Base-by-base conservation (phyloP, 495 filamentous ascomycete species). In the Hypoxylon rickii region DNA sequence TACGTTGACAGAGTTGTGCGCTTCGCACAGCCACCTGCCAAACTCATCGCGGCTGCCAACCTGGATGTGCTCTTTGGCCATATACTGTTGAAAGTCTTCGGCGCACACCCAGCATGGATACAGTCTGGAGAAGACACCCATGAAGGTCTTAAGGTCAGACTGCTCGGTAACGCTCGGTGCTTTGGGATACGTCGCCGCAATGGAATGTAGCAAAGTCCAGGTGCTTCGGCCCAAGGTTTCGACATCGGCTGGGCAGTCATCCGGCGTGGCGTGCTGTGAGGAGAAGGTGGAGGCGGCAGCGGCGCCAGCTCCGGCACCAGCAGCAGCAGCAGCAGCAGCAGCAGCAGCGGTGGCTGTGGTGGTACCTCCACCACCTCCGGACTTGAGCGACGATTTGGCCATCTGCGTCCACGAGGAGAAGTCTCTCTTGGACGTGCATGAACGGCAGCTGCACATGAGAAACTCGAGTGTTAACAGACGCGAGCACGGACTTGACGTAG, bases 101-200 rank as follows among this genome's bases (percentile, higher is more conserved):
- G 91, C 95, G 72, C 94, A 98, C 6, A 86, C 80, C 90, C 90
- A 95, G 77, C 94, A 98, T 21, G 94, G 94, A 58, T 98, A 98
- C 3, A 97, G 69, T 49, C 84, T 84, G 16, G 87, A 82, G 68
- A 98, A 96, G 0, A 89, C 70, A 16, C 71, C 68, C 61, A 98
- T 80, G 72, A 98, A 97, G n/a, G 78, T 76, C 44, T 71, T 75
- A 71, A 94, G 87, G 45, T 97, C 85, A 3, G 68, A 66, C 65
- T 96, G 91, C 56, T 95, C 78, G 10, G 73, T 67, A 6, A 76
- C 63, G 0, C 86, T 77, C 0, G 94, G 90, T 2, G 63, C 62
- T 0, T 76, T 70, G 1, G 94, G 94, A 73, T 98, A 98, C 3
- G 84, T 80, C 1, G 93, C 95, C 8, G 91, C 87, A 49, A 98